Base-by-base conservation (phyloP, 2,329 filamentous ascomycete species). In the Colletotrichum phormii region DNA sequence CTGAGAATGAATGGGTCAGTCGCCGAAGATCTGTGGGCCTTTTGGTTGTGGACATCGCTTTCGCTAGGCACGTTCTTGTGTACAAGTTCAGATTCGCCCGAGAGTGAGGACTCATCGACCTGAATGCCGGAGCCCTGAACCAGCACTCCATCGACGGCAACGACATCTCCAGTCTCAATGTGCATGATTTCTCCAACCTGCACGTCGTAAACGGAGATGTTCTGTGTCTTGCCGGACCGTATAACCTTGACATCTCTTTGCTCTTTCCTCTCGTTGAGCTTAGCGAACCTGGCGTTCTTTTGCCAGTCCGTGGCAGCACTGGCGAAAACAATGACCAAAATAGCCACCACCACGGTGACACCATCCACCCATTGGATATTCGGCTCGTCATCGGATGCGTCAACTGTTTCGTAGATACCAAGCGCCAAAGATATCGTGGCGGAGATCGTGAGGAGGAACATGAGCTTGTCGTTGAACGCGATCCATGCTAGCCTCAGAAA, bases 301-400 rank as follows among this genome's bases (percentile, higher is more conserved):
- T 95, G 93, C 88, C 91, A 95, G 79, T 95, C 94, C 75, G 95
- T 95, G 42, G 91, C 84, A n/a, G 93, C 93, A 73, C 93, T 93
- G 24, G 94, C 93, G 24, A 93, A 81, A 4, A 95, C 92, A 59
- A 95, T 94, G 75, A 95, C 91, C 18, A 92, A 79, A 73, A 95
- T 94, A 63, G 93, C 94, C 26, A 92, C 89, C 55, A 95, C 91
- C 75, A 95, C 95, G 8, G 94, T 93, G 12, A 95, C 91, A 75
- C 93, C 93, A 81, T 96, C 94, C 5, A 95, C 92, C 94, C 94
- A 96, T 80, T 95, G 92, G 13, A 94, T 91, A 46, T 88, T 88
- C 6, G 90, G 84, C 51, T 83, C 79, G 53, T 81, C 84, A 11
- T 86, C 81, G 5, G 85, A 80, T 3, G 87, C 86, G 18, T 88